Evolutionary conservation across 2,329 filamentous ascomycete species (phyloP), one percentile per base, ranked within the genome.

Genomic region (Neophaeococcomyces mojaviensis): DNA sequence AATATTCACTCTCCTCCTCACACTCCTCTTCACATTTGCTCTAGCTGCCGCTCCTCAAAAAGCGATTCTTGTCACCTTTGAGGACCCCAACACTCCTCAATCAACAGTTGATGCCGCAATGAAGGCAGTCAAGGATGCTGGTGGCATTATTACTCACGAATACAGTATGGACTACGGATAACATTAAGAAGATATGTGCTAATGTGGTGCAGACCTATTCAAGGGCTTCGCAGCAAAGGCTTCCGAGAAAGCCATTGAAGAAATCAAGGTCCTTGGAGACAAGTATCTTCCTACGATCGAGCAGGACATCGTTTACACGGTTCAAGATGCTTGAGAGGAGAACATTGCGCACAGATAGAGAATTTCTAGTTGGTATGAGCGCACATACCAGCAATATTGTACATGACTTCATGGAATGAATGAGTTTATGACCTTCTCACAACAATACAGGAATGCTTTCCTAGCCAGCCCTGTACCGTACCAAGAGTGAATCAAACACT

Each of bases 141-240:
- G 86, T 40, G 87, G 86, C 32, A 67, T 77, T 40, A 87, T 95
- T 57, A 92, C 84, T 18, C 87, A 94, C 68, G 77, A 82, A 59
- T 92, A 87, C 65, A 79, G 83, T 88, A 74, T 62, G 81, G n/a
- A 28, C 28, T 31, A 43, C 19, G 10, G 22, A 37, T 16, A 37
- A 12, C 31, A 16, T n/a, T 13, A 36, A 47, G 56, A 59, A 52
- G 58, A 51, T 33, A 20, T 18, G 9, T 13, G 39, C 49, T 28
- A 47, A 71, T 66, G 60, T 69, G 15, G 63, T 69, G 15, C 37
- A 57, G 51, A 47, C 8, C 24, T 55, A n/a, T 49, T 49, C 50
- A 92, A 86, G 69, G 87, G 83, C 38, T 92, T 94, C 62, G 79
- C 86, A 26, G 84, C 83, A 42, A 79, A 83, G 52, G 82, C 83